These are phyloP conservation scores for Firmiana major DNA, from an alignment of 345 rosid genomes.

Conservation along the genomic window DNA sequence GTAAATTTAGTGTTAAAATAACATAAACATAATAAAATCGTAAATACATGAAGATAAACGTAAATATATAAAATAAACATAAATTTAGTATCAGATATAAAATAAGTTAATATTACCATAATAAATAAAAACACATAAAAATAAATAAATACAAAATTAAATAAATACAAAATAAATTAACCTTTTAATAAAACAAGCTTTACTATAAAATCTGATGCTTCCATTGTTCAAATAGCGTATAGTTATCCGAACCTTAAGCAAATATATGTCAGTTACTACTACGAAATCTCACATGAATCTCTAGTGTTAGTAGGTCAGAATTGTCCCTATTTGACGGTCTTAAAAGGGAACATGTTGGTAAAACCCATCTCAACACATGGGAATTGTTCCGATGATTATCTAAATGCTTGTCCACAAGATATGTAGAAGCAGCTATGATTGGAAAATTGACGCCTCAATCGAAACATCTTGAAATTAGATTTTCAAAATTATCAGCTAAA, in stretches of 20 bases:
- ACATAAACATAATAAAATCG: too few species aligned
- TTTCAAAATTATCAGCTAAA: conserved; percentile 56
- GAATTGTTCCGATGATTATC: conserved; percentile 61
- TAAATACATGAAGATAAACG: too few species aligned
- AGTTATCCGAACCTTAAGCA: conserved; percentile 50
- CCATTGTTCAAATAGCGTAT: conserved; percentile 57
- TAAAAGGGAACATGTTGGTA: conserved; percentile 67
- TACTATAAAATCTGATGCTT: too few species aligned
- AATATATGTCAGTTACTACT: conserved; percentile 70
- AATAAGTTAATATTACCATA: too few species aligned
- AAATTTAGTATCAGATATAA: too few species aligned
- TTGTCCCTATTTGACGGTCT: conserved; percentile 49
- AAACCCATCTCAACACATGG: conserved; percentile 54
- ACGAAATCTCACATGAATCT: conserved; percentile 64
- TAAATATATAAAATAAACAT: too few species aligned
- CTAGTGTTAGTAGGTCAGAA: conserved; percentile 54
- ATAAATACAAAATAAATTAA: too few species aligned
- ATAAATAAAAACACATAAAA: too few species aligned
- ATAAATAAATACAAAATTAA: too few species aligned
- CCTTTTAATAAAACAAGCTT: too few species aligned
- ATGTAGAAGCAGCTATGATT: conserved; percentile 59
- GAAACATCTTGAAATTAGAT: conserved; percentile 61
- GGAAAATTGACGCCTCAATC: conserved; percentile 55
- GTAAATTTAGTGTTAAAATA: too few species aligned
- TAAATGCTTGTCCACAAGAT: conserved; percentile 73